Conservation (phyloP, 257 asterid genomes). For the Coffea eugenioides region DNA sequence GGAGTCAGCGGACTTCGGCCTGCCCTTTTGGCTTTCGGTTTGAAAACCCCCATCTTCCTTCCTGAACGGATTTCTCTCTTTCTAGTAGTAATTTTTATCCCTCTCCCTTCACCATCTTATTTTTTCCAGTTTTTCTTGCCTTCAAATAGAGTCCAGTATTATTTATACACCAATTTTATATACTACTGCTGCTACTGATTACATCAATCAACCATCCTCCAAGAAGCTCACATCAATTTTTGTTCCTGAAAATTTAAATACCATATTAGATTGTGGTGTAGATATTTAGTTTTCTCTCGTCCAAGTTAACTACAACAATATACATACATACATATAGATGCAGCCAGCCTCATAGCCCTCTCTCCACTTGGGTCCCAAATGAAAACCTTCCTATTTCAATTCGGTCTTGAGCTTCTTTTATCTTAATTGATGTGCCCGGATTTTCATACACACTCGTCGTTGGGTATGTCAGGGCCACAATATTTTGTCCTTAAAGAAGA, state of each 20-base stretch:
- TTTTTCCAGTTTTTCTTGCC: background rate
- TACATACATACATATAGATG: background rate
- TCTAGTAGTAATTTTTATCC: background rate
- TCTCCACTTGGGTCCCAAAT: background rate
- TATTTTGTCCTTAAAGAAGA: background rate
- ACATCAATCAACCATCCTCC: background rate
- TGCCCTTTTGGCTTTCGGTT: background rate
- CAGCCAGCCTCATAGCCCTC: background rate
- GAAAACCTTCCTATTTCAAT: background rate
- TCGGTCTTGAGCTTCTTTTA: background rate
- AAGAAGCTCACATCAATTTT: background rate
- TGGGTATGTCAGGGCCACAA: conserved; percentile 12
- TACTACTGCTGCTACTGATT: too few species aligned
- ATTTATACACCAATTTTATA: too few species aligned
- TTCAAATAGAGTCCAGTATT: too few species aligned
- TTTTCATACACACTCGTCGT: conserved; percentile 4
- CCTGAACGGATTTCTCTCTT: background rate
- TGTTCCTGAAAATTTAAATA: too few species aligned
- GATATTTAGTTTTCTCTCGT: background rate
- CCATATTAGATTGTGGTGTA: background rate
- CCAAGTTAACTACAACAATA: background rate
- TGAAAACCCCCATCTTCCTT: conserved; percentile 19
- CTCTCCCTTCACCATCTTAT: background rate
- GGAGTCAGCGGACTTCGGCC: background rate
- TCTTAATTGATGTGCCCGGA: conserved; percentile 11